Evolutionary conservation across 768 basidiomycete species (phyloP).

Genomic region (Boletus insuetus): DNA sequence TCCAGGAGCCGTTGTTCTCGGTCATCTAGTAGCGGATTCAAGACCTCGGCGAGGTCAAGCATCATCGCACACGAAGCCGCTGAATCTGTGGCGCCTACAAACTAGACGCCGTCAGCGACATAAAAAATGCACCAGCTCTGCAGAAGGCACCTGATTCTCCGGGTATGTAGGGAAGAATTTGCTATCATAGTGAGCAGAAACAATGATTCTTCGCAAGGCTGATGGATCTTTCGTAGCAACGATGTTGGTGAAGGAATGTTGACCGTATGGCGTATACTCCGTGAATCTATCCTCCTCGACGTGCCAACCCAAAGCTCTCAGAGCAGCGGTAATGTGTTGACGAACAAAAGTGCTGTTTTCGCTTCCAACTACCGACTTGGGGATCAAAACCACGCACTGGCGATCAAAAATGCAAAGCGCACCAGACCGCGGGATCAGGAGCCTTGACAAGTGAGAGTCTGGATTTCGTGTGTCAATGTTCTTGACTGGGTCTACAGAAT

Average conservation of each 20-base stretch:
- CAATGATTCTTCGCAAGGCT: constrained; percentile 73
- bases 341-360: constrained; percentile 79
- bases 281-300: constrained; percentile 83
- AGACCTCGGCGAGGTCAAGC: constrained; percentile 84
- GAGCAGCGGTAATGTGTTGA: constrained; percentile 71
- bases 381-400: background rate
- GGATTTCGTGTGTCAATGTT: constrained; percentile 67
- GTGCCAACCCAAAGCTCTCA: constrained; percentile 80
- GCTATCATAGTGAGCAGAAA: constrained; percentile 94
- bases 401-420: constrained; percentile 30
- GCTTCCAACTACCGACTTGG: constrained; percentile 51
- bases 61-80: constrained; percentile 94
- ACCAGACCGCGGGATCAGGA: constrained; percentile 85
- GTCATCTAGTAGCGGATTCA: constrained; percentile 68
- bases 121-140: background rate
- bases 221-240: constrained; percentile 93
- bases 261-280: constrained; percentile 77
- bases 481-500: constrained; percentile 59
- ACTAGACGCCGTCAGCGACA: constrained; percentile 46
- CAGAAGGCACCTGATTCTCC: constrained; percentile 61
- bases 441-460: constrained; percentile 71
- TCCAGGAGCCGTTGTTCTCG: constrained; percentile 54
- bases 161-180: constrained; percentile 78
- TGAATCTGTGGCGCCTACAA: constrained; percentile 96
- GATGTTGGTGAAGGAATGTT: constrained; percentile 80